Evolutionary conservation across 345 rosid genomes (phyloP).

Genomic region (Euphorbia lathyris): DNA sequence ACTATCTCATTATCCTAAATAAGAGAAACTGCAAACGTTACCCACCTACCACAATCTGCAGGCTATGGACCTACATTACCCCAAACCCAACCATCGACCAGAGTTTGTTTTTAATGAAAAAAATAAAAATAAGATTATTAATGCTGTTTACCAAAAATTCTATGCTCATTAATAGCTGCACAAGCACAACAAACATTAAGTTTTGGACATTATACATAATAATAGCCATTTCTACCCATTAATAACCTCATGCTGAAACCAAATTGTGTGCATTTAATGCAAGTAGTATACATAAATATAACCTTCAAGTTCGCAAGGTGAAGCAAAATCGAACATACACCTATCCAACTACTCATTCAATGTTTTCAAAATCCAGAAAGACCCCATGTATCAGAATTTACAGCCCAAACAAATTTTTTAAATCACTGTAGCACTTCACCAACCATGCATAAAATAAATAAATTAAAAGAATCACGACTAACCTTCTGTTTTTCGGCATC

Average conservation of each 20-base stretch:
- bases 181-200: not conserved
- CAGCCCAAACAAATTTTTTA: not conserved
- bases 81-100: not conserved
- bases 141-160: not conserved
- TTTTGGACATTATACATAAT: not conserved
- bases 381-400: conserved; percentile 6
- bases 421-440: not conserved
- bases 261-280: not conserved
- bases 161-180: not conserved
- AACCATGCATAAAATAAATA: not conserved
- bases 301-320: not conserved
- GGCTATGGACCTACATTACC: not conserved
- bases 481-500: conserved; percentile 98
- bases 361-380: not conserved
- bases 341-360: not conserved
- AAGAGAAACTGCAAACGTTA: not conserved
- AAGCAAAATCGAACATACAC: not conserved
- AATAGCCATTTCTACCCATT: not conserved
- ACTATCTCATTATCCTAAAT: not conserved
- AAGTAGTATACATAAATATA: not conserved
- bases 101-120: not conserved
- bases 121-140: not conserved
- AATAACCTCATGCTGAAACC: not conserved
- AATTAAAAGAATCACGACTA: conserved; percentile 5
- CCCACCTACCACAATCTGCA: not conserved